Percentiles rank a stretch among this genome's conserved stretches.
These are phyloP conservation scores for Tulasnella sp. DNA, from an alignment of 768 basidiomycete species.

Conservation along the genomic window DNA sequence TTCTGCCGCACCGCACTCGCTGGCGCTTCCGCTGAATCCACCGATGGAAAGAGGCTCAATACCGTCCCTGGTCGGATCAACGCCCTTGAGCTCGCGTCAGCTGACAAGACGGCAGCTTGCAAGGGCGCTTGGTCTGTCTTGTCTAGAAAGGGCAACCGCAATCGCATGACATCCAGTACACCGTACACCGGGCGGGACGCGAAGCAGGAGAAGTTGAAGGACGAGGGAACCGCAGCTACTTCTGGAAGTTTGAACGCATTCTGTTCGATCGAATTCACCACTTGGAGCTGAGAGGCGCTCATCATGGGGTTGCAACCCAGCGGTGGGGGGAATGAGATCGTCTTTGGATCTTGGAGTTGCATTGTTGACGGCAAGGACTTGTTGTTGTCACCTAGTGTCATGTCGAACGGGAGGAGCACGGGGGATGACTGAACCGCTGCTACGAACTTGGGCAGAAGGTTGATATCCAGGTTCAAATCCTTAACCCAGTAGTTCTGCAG, in stretches of 20 bases:
- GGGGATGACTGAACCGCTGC: constrained; percentile 47
- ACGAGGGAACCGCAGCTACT: constrained; percentile 35
- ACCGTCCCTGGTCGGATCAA: constrained; percentile 52
- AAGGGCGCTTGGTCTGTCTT: constrained; percentile 24
- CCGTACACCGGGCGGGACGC: constrained; percentile 61
- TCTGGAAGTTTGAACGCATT: constrained; percentile 50
- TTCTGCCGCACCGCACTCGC: constrained; percentile 46
- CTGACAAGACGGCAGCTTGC: constrained; percentile 52
- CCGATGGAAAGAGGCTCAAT: constrained; percentile 48
- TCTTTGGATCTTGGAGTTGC: constrained; percentile 20
- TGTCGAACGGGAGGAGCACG: constrained; percentile 58
- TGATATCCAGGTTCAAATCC: constrained; percentile 47
- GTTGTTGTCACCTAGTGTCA: constrained; percentile 37
- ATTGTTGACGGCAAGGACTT: constrained; percentile 17
- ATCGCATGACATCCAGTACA: constrained; percentile 53
- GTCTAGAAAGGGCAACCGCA: constrained; percentile 57
- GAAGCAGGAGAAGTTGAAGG: constrained; percentile 53
- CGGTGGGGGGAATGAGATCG: constrained; percentile 53
- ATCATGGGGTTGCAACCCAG: constrained; percentile 60
- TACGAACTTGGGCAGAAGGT: constrained; percentile 49
- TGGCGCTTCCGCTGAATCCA: constrained; percentile 38
- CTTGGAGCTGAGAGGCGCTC: constrained; percentile 41
- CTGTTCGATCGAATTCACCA: constrained; percentile 50
- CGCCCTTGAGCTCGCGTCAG: constrained; percentile 47
- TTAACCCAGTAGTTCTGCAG: constrained; percentile 55